phyloP scores from a whole-genome alignment of 768 basidiomycete species.

The Cyathus striatus region DNA sequence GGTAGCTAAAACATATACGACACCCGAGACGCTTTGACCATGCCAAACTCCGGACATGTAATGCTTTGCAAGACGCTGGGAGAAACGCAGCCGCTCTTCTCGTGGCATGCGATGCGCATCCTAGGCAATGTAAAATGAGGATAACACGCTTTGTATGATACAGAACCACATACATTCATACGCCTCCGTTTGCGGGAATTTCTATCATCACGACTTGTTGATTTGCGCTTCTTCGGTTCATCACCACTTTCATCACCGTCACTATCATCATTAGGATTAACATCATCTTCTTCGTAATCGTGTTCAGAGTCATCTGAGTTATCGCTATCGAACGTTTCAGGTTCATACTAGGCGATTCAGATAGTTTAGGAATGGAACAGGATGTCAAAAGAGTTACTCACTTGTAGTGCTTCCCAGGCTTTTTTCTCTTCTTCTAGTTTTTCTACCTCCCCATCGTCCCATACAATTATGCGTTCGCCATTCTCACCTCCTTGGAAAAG shows the following conservation, averaged over 20 bases:
- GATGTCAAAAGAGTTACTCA: slow-evolving; percentile 17
- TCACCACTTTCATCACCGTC: slow-evolving; percentile 37
- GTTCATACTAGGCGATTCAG: slow-evolving; percentile 65
- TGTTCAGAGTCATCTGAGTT: slow-evolving; percentile 56
- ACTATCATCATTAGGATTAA: slow-evolving; percentile 41
- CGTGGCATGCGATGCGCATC: slow-evolving; percentile 62
- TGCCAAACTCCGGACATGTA: slow-evolving; percentile 82
- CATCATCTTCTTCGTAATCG: slow-evolving; percentile 40
- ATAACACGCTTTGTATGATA: neutral
- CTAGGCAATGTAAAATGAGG: slow-evolving; percentile 30
- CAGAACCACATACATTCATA: slow-evolving; percentile 26
- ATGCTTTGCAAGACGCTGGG: slow-evolving; percentile 68
- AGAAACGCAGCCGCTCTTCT: slow-evolving; percentile 64
- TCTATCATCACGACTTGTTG: slow-evolving; percentile 29
- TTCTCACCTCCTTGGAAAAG: slow-evolving; percentile 70
- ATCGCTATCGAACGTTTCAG: slow-evolving; percentile 17
- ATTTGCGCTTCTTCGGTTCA: slow-evolving; percentile 46
- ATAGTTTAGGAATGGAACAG: too few relatives aligned
- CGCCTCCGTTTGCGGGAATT: slow-evolving; percentile 54
- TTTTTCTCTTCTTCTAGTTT: slow-evolving; percentile 64
- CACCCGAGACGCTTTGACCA: slow-evolving; percentile 86
- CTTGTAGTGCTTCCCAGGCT: slow-evolving; percentile 83
- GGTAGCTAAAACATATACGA: slow-evolving; percentile 86
- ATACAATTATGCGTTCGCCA: slow-evolving; percentile 74
- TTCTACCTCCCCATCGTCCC: slow-evolving; percentile 87